Evolutionary conservation across 768 basidiomycete species (phyloP).

Genomic region (Calocera viscosa): DNA sequence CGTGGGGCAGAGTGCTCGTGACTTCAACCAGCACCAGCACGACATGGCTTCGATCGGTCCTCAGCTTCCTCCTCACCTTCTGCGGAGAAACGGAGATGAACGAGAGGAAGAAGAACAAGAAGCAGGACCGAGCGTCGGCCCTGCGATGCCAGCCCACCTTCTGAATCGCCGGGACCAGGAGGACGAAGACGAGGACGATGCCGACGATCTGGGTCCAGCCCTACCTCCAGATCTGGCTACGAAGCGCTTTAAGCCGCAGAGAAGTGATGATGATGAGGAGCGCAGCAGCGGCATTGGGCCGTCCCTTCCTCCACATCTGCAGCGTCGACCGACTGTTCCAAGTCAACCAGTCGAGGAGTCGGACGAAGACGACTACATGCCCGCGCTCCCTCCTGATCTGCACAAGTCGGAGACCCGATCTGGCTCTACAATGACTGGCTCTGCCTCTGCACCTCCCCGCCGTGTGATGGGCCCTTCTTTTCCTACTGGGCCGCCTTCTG

Average conservation of each 20-base stretch:
- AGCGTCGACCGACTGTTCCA: slow-evolving; percentile 14
- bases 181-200: slow-evolving; percentile 11
- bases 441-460: slow-evolving; percentile 22
- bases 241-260: slow-evolving; percentile 20
- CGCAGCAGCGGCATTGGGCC: slow-evolving; percentile 24
- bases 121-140: not conserved
- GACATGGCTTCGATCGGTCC: slow-evolving; percentile 46
- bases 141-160: not conserved
- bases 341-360: slow-evolving; percentile 35
- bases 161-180: not conserved
- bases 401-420: slow-evolving; percentile 30
- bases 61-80: slow-evolving; percentile 41
- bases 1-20: no score
- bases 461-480: slow-evolving; percentile 43
- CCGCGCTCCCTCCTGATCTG: slow-evolving; percentile 63
- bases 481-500: slow-evolving; percentile 25
- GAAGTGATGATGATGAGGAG: not conserved
- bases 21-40: no score
- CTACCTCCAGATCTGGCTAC: slow-evolving; percentile 16
- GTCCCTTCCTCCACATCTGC: slow-evolving; percentile 27
- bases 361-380: slow-evolving; percentile 58
- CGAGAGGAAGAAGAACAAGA: slow-evolving; percentile 12
- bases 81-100: slow-evolving; percentile 14
- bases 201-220: slow-evolving; percentile 18
- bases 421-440: slow-evolving; percentile 20